A percentile compares a stretch with the other conserved stretches of the same genome.
These are phyloP conservation scores for Pseudopyrenochaeta lycopersici DNA, from an alignment of 2,329 filamentous ascomycete genomes.

Conservation along the genomic window DNA sequence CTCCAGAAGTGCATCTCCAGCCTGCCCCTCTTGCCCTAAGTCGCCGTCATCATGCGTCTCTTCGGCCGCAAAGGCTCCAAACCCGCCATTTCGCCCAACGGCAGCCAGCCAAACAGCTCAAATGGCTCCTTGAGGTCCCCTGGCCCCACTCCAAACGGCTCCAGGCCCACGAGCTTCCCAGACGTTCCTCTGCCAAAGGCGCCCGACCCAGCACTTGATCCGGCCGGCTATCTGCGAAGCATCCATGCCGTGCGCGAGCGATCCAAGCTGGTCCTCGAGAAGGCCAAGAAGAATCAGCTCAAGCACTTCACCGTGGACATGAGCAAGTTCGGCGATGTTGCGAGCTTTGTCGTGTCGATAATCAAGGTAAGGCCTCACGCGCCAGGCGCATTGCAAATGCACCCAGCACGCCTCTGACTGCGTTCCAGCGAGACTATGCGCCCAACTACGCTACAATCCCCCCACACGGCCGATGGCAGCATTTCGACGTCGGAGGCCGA, in stretches of 20 bases:
- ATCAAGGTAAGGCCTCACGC: constrained; percentile 75
- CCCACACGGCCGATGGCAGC: constrained; percentile 78
- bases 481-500: constrained; percentile 81
- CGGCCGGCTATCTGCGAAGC: constrained; percentile 89
- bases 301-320: constrained; percentile 91
- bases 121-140: constrained; percentile 63
- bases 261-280: constrained; percentile 75
- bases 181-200: constrained; percentile 84
- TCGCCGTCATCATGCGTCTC: constrained; percentile 56
- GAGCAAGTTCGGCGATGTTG: constrained; percentile 82
- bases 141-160: constrained; percentile 53
- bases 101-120: constrained; percentile 53
- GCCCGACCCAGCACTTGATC: constrained; percentile 87
- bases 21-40: constrained; percentile 2
- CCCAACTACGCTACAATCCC: constrained; percentile 78
- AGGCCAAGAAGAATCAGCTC: constrained; percentile 78
- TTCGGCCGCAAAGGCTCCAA: constrained; percentile 62
- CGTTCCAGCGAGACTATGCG: constrained; percentile 70
- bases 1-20: constrained; percentile 11
- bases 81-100: constrained; percentile 43
- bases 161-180: constrained; percentile 62
- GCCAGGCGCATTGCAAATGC: background rate
- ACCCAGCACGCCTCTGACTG: constrained; percentile 4
- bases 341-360: constrained; percentile 87
- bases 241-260: constrained; percentile 87